Percentiles rank a stretch among this genome's conserved stretches.
These are phyloP conservation scores for Microdochium trichocladiopsis DNA, from an alignment of 2,329 filamentous ascomycete species.

Conservation along the genomic window DNA sequence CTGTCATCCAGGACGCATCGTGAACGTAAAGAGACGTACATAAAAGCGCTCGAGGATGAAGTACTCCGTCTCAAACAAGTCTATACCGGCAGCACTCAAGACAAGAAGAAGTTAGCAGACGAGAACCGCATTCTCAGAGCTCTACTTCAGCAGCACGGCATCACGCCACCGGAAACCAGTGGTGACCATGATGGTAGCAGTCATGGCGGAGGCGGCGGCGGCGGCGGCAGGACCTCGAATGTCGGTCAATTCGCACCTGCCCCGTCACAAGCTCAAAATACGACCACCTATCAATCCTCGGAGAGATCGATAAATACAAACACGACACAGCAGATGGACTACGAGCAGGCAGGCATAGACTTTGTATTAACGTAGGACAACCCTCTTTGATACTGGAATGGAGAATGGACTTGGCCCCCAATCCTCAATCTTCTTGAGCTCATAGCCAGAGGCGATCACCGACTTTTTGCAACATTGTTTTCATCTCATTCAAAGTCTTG, in stretches of 20 bases:
- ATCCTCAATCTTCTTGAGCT: background rate
- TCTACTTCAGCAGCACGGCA: constrained; percentile 45
- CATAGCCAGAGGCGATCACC: background rate
- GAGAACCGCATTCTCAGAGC: constrained; percentile 72
- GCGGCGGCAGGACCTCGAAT: constrained; percentile 38
- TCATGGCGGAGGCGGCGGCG: constrained; percentile 8
- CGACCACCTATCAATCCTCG: constrained; percentile 24
- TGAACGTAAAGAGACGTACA: constrained; percentile 93
- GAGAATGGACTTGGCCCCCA: too few relatives aligned
- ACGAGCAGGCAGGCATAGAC: constrained; percentile 80
- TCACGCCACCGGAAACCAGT: constrained; percentile 23
- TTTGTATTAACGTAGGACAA: constrained; percentile 83
- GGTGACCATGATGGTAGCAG: too few relatives aligned
- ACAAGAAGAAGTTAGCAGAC: constrained; percentile 67
- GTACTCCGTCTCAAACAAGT: constrained; percentile 82
- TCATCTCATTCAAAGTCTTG: too few relatives aligned
- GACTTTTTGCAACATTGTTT: too few relatives aligned
- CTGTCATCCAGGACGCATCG: constrained; percentile 69
- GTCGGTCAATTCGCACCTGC: constrained; percentile 29
- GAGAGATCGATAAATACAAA: constrained; percentile 23
- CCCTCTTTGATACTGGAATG: constrained; percentile 12
- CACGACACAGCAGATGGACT: constrained; percentile 41
- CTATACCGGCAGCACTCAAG: constrained; percentile 65
- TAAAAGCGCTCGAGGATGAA: constrained; percentile 88
- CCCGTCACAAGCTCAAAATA: constrained; percentile 19